Evolutionary conservation across 1,139 yeast genomes (phyloP).

Genomic region (Trichomonascaceae sp.): DNA sequence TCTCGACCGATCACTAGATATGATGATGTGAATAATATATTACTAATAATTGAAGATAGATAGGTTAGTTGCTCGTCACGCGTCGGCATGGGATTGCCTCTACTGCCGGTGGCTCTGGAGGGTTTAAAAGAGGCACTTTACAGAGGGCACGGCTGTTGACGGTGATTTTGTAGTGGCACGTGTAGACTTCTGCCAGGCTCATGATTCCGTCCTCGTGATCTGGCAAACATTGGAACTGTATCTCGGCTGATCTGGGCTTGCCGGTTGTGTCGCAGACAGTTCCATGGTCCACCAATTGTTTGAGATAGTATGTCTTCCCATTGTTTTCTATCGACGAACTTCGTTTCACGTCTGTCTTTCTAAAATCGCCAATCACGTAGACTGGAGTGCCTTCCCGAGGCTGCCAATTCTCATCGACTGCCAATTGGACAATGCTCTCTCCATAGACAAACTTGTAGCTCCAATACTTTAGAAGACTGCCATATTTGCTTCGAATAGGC

Average conservation of each 20-base stretch:
- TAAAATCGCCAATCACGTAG: constrained; percentile 36
- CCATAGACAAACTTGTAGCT: constrained; percentile 47
- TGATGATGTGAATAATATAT: not conserved
- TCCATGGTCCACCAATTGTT: constrained; percentile 46
- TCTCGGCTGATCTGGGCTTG: constrained; percentile 45
- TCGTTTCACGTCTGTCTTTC: constrained; percentile 19
- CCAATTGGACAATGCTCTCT: constrained; percentile 44
- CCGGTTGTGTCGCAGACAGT: constrained; percentile 62
- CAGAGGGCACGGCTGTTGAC: constrained; percentile 52
- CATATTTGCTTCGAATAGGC: too few species aligned
- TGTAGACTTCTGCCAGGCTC: constrained; percentile 48
- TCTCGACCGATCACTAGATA: not conserved
- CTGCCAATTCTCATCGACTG: constrained; percentile 12
- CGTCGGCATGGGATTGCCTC: constrained; percentile 33
- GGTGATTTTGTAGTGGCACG: constrained; percentile 60
- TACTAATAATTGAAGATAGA: too few species aligned
- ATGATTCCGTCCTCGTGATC: too few species aligned
- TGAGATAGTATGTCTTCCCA: constrained; percentile 10
- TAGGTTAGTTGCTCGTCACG: too few species aligned
- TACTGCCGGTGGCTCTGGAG: constrained; percentile 29
- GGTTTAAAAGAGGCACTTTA: constrained; percentile 34
- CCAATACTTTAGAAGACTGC: too few species aligned
- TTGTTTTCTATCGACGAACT: constrained; percentile 10
- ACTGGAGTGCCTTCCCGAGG: constrained; percentile 31
- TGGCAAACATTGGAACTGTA: constrained; percentile 57